phyloP scores from a whole-genome alignment of 306 rosid genomes.

The Hippophae rhamnoides region DNA sequence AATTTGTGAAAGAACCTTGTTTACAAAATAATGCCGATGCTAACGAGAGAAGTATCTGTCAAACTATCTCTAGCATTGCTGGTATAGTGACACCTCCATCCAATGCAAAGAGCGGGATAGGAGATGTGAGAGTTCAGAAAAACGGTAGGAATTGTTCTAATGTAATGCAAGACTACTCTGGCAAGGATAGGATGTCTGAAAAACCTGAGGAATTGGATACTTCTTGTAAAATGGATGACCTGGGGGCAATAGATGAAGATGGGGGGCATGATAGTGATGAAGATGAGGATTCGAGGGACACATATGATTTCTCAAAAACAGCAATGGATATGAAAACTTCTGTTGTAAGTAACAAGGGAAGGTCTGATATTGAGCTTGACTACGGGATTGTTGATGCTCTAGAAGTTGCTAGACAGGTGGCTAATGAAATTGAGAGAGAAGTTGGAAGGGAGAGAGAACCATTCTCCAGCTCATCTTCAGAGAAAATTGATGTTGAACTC shows the following conservation, averaged over 20 bases:
- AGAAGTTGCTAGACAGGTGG: constrained; percentile 53
- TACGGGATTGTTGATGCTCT: constrained; percentile 44
- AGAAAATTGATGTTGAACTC: constrained; percentile 43
- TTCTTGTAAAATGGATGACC: constrained; percentile 23
- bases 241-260: constrained; percentile 21
- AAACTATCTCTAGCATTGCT: constrained; percentile 14
- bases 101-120: constrained; percentile 39
- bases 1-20: constrained; percentile 28
- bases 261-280: constrained; percentile 25
- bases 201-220: constrained; percentile 37
- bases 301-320: constrained; percentile 23
- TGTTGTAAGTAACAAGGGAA: constrained; percentile 17
- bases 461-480: constrained; percentile 58
- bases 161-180: constrained; percentile 31
- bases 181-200: constrained; percentile 26
- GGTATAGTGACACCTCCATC: constrained; percentile 29
- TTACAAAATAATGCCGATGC: constrained; percentile 27
- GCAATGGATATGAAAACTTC: constrained; percentile 21
- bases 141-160: constrained; percentile 36
- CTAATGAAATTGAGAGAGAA: constrained; percentile 71
- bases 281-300: constrained; percentile 15
- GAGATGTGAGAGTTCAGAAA: constrained; percentile 27
- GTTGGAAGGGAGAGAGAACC: constrained; percentile 37
- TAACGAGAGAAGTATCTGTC: constrained; percentile 26
- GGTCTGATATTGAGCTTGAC: constrained; percentile 42